Conservation (phyloP, 225 moss, liverwort and hornwort species). For the Asterella californica region DNA sequence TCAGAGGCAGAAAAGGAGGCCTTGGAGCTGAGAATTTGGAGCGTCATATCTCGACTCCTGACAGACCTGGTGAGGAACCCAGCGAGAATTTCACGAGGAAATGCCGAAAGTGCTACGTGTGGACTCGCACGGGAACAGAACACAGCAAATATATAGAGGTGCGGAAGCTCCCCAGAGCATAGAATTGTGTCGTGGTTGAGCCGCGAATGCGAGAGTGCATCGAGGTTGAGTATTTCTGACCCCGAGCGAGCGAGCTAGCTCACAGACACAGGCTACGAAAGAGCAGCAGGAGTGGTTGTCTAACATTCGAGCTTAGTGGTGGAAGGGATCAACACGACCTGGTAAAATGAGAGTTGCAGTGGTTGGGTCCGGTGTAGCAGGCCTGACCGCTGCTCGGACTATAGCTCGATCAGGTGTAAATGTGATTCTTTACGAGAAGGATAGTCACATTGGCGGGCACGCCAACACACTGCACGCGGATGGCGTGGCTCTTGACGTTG, state of each 20-base stretch:
- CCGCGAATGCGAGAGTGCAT: no score
- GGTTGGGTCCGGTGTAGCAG: slow-evolving; percentile 75
- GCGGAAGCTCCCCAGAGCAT: not conserved
- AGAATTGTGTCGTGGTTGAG: not conserved
- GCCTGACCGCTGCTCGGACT: slow-evolving; percentile 66
- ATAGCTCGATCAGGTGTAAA: slow-evolving; percentile 50
- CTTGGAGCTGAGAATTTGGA: not conserved
- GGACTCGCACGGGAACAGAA: not conserved
- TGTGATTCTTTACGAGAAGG: slow-evolving; percentile 69
- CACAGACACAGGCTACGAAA: not conserved
- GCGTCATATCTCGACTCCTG: not conserved
- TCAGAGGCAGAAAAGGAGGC: not conserved
- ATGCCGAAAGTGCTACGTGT: not conserved
- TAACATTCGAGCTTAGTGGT: not conserved
- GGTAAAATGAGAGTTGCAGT: slow-evolving; percentile 70
- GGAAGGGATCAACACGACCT: not conserved
- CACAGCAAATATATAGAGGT: not conserved
- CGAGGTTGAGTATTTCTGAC: not conserved
- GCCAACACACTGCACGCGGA: slow-evolving; percentile 59
- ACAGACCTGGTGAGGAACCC: not conserved
- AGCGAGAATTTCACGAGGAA: not conserved
- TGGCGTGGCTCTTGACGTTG: slow-evolving; percentile 63
- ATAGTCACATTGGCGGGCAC: slow-evolving; percentile 66
- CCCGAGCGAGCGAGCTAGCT: no score
- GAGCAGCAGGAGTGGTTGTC: not conserved